A percentile compares a stretch with the other conserved stretches of the same genome.
Conservation (phyloP, 1,284 basidiomycete genomes). For the Exsudoporus floridanus region DNA sequence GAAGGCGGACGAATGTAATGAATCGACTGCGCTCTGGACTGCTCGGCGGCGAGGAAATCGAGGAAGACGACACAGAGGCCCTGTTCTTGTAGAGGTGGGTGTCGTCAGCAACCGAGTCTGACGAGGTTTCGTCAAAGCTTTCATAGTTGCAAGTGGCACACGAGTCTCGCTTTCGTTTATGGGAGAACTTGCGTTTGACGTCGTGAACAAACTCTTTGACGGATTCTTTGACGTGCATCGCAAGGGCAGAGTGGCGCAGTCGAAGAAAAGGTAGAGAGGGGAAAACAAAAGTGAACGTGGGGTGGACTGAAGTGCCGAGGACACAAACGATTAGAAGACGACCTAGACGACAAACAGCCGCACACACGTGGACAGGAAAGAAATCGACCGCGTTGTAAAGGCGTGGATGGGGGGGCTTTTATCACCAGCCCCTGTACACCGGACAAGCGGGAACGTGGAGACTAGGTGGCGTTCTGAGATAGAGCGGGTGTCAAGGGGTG, state of each 20-base stretch:
- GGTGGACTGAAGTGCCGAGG: no score
- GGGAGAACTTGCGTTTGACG: constrained; percentile 34
- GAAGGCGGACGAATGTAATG: constrained; percentile 16
- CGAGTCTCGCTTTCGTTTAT: constrained; percentile 26
- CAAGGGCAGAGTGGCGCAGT: not conserved
- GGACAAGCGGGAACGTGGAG: no score
- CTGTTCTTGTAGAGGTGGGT: not conserved
- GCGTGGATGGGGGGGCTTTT: no score
- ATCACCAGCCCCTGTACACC: no score
- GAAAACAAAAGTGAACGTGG: constrained; percentile 4
- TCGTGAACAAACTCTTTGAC: constrained; percentile 35
- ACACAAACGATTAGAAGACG: no score
- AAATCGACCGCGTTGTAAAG: no score
- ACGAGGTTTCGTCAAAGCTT: constrained; percentile 7
- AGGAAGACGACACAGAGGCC: constrained; percentile 16
- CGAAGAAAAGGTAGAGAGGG: not conserved
- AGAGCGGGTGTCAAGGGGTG: no score
- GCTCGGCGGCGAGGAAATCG: constrained; percentile 2
- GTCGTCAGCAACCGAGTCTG: constrained; percentile 16
- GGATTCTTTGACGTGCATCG: constrained; percentile 35
- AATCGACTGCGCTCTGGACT: constrained; percentile 12
- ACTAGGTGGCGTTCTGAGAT: no score
- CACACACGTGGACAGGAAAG: no score
- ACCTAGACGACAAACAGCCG: no score
- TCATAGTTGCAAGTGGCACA: constrained; percentile 14